These are phyloP conservation scores for Gnomoniopsis smithogilvyi DNA, from an alignment of 2,329 filamentous ascomycete genomes.

Conservation along the genomic window DNA sequence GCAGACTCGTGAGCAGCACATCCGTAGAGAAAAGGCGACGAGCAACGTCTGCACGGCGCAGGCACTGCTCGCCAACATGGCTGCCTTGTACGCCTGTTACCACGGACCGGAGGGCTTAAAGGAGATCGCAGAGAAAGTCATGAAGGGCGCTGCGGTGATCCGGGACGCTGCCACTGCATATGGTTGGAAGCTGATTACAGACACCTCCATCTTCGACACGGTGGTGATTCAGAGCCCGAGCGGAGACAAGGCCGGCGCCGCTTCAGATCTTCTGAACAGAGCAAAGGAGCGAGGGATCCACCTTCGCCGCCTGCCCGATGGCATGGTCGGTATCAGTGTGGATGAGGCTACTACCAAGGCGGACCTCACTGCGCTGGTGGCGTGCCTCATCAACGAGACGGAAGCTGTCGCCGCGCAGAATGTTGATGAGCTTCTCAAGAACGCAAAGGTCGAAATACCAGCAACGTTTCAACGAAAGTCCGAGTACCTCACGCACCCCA, in stretches of 20 bases:
- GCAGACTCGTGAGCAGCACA: constrained; percentile 94
- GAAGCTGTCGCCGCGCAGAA: constrained; percentile 23
- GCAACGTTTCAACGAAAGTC: constrained; percentile 66
- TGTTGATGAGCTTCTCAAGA: constrained; percentile 36
- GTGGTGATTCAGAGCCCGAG: constrained; percentile 61
- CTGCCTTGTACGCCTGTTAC: constrained; percentile 89
- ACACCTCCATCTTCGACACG: constrained; percentile 67
- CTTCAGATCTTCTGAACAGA: constrained; percentile 35
- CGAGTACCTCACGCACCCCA: constrained; percentile 78
- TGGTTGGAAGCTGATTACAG: constrained; percentile 16
- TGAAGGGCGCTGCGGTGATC: constrained; percentile 67
- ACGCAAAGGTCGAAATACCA: constrained; percentile 41
- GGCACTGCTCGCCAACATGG: constrained; percentile 93
- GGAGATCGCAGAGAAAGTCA: constrained; percentile 75
- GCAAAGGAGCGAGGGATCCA: constrained; percentile 53
- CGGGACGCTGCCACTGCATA: constrained; percentile 5
- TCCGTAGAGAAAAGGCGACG: constrained; percentile 92
- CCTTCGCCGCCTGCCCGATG: constrained; percentile 58
- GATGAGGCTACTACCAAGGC: constrained; percentile 55
- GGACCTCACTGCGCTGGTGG: constrained; percentile 22
- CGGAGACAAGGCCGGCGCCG: constrained; percentile 44
- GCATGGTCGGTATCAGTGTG: constrained; percentile 68
- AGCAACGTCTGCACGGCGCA: constrained; percentile 98
- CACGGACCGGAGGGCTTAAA: constrained; percentile 83
- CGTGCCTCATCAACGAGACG: constrained; percentile 22